Conservation (phyloP, 495 filamentous ascomycete species). For the Penicillium diatomitis region DNA sequence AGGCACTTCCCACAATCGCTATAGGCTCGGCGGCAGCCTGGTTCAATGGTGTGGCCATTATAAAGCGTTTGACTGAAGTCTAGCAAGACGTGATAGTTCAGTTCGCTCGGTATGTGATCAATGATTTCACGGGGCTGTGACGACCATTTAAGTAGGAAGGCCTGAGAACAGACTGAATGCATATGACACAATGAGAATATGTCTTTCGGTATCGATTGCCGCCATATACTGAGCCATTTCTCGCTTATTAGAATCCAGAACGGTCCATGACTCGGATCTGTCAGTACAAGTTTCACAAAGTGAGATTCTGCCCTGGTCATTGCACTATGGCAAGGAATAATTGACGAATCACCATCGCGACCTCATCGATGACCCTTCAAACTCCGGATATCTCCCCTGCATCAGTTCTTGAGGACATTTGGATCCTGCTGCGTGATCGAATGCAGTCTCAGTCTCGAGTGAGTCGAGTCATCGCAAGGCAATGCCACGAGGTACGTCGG, state of each 20-base stretch:
- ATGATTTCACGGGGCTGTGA: background rate
- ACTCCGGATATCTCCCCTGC: background rate
- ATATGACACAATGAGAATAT: too few species aligned
- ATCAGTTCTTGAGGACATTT: background rate
- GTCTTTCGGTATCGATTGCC: too few species aligned
- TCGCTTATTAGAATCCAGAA: too few species aligned
- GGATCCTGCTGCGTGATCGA: background rate
- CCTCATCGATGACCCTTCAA: background rate
- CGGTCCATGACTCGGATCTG: too few species aligned
- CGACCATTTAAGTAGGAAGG: too few species aligned
- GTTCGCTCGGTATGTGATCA: slow-evolving; percentile 3
- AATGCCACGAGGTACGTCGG: too few species aligned
- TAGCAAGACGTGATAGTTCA: background rate
- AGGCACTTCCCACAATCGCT: slow-evolving; percentile 41
- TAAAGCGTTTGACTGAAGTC: background rate
- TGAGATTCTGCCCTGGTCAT: too few species aligned
- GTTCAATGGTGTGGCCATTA: slow-evolving; percentile 3
- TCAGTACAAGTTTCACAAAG: too few species aligned
- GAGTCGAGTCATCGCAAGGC: background rate
- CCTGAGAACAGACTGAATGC: too few species aligned
- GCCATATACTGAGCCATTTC: too few species aligned
- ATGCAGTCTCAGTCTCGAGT: background rate
- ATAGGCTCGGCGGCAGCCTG: slow-evolving; percentile 23
- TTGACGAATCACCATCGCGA: too few species aligned
- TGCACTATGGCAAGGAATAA: too few species aligned